Evolutionary conservation across 2,329 filamentous ascomycete species (phyloP), one percentile per base, ranked within the genome.

Genomic region (Verticillium nonalfalfae): DNA sequence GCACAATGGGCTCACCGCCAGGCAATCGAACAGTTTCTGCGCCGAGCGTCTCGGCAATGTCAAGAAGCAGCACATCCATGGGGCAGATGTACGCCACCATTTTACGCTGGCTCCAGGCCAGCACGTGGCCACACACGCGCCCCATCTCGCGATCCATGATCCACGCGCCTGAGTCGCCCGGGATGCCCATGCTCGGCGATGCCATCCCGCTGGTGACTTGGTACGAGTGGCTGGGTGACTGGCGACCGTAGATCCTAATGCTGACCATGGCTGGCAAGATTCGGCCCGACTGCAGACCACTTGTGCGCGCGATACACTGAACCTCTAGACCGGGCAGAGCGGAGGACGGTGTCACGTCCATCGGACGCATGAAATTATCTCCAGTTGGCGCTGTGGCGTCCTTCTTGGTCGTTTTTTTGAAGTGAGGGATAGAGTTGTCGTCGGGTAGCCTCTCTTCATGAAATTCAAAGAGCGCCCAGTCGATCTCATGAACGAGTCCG

Each of bases 121-220:
- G 81, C 0, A 98, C 91, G 69, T 97, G 94, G 0, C 94, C 94
- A 67, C 91, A 95, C 3, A 97, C 86, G 40, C 87, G 85, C 1
- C 92, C 92, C n/a, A 87, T 81, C 6, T 83, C 82, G 61, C 90
- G 89, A 67, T 94, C 90, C 15, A 97, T 87, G 4, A 98, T 86
- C 94, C 94, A 98, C 0, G 94, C 94, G 4, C 94, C 94, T 7
- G 90, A 94, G 72, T 98, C 94, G 18, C 94, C 94, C 2, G 93
- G 93, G 13, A 95, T 86, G 2, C 86, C 86, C 33, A 89, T 78
- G 4, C 66, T 58, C 18, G 62, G 59, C 58, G 63, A 26, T 57
- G 62, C 14, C 57, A 67, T 26, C 50, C 35, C 60, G 50, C 82
- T 82, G 7, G 79, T 79, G 18, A 88, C 77, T 66, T 87, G 84